phyloP scores from a whole-genome alignment of 495 filamentous ascomycete genomes.

The Tuber borchii region DNA sequence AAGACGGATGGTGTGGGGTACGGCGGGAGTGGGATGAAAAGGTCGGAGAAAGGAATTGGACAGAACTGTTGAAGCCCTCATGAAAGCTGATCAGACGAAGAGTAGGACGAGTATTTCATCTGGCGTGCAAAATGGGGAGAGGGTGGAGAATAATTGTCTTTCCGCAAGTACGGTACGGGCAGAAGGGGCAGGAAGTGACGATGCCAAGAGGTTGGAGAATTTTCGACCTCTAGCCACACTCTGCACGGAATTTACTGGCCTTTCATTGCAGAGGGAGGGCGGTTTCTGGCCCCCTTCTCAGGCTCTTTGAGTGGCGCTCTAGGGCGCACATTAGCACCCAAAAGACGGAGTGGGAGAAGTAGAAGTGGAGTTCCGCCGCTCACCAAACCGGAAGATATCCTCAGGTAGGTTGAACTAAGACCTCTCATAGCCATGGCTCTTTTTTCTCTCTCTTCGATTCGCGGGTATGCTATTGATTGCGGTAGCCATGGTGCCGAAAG shows the following conservation, averaged over 20 bases:
- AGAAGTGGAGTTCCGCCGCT: too few relatives aligned
- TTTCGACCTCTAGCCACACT: background rate
- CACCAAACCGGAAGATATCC: too few relatives aligned
- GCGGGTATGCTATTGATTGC: too few relatives aligned
- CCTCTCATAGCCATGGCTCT: too few relatives aligned
- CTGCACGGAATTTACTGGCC: background rate
- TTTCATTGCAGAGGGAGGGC: background rate
- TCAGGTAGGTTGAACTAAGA: too few relatives aligned
- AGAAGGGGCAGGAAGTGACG: background rate
- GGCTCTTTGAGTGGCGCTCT: too few relatives aligned
- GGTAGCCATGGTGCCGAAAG: too few relatives aligned
- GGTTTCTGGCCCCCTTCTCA: too few relatives aligned
- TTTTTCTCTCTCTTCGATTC: too few relatives aligned
- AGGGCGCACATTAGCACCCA: too few relatives aligned
- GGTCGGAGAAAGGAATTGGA: background rate
- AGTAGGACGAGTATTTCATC: background rate
- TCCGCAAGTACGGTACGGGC: background rate
- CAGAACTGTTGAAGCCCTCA: background rate
- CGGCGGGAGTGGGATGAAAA: background rate
- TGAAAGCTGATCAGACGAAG: background rate
- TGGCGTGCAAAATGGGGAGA: background rate
- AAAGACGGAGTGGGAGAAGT: too few relatives aligned
- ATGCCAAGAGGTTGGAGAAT: slow-evolving; percentile 2
- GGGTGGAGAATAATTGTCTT: background rate
- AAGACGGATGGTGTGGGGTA: background rate